Base-by-base conservation (phyloP, 1,284 basidiomycete species). In the Tilletia indica region DNA sequence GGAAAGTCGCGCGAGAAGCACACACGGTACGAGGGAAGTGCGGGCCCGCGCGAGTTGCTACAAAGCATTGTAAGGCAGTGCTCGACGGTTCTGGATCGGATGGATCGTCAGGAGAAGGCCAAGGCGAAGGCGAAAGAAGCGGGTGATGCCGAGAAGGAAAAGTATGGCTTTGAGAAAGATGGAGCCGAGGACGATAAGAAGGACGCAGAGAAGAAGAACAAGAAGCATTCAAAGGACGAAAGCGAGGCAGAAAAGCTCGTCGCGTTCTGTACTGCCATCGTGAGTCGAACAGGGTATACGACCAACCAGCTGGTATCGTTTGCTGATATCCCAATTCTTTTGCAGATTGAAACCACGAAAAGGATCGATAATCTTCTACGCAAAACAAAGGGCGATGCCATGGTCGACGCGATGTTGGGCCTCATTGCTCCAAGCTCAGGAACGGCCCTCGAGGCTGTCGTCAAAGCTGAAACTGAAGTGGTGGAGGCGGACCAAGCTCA, bases 51-150 rank as follows among this genome's bases (percentile, higher is more conserved):
- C 69, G 94, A 95, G 82, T 87, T 96, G 42, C 87, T 96, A 61
- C 93, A 97, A 85, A 91, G 89, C 2, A 91, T 94, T 73, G 91
- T 91, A 58, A 93, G 94, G 69, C 94, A 97, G 85, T 92, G 93
- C 1, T 89, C 90, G 71, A 92, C 93, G 14, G 93, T 69, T 93
- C 2, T 86, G 12, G 61, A 64, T 9, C 31, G 61, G 3, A 64
- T 64, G 36, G 36, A 64, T 34, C 61, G 56, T 12, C 56, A 58
- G 34, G 56, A 67, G 61, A 64, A 42, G 34, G 38, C 21, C 19
- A 64, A 36, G 61, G 61, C 16, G 3, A 64, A 64, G 61, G 61
- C 21, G 4, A 12, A 31, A 38, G 61, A 34, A 38, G 36, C 21
- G 34, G n/a, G n/a, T 9, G 38, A 64, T 11, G 31, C 16, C 9